These are phyloP conservation scores for Mycosarcoma mackinlayi DNA, from an alignment of 1,284 basidiomycete species.

Conservation along the genomic window DNA sequence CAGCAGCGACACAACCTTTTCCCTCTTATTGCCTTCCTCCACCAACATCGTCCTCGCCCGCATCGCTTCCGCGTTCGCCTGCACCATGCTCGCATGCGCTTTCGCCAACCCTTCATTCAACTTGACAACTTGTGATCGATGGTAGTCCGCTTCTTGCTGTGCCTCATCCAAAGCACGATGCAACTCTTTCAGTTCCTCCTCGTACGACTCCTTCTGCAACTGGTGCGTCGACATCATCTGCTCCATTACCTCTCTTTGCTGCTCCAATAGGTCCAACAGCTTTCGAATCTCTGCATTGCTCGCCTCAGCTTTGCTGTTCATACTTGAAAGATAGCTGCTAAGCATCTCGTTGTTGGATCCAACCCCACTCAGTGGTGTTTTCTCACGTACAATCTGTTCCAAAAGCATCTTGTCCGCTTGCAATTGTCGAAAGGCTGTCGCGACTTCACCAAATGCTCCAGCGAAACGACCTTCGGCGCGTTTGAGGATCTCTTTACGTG, in stretches of 20 bases:
- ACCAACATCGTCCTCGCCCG: slow-evolving; percentile 10
- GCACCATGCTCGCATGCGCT: slow-evolving; percentile 36
- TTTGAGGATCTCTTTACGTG: slow-evolving; percentile 38
- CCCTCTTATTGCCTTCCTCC: slow-evolving; percentile 47
- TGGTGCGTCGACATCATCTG: slow-evolving; percentile 62
- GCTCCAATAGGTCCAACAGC: slow-evolving; percentile 58
- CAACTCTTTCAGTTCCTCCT: slow-evolving; percentile 50
- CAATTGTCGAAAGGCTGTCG: slow-evolving; percentile 57
- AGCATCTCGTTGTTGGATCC: slow-evolving; percentile 47
- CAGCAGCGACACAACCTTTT: slow-evolving; percentile 38
- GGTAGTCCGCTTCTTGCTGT: slow-evolving; percentile 22
- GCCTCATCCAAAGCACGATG: slow-evolving; percentile 37
- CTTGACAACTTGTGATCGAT: slow-evolving; percentile 16
- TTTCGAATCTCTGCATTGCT: slow-evolving; percentile 54
- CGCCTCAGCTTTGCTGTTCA: slow-evolving; percentile 50
- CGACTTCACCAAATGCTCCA: slow-evolving; percentile 56
- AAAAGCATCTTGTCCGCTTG: slow-evolving; percentile 58
- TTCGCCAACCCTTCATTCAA: slow-evolving; percentile 45
- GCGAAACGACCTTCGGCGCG: slow-evolving; percentile 54
- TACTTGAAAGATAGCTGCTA: slow-evolving; percentile 39
- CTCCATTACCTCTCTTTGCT: slow-evolving; percentile 61
- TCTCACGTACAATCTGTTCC: slow-evolving; percentile 56
- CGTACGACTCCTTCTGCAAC: slow-evolving; percentile 48
- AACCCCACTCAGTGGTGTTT: slow-evolving; percentile 52
- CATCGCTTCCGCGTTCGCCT: slow-evolving; percentile 47